These are phyloP conservation scores for Xylariaceae sp. DNA, from an alignment of 2,329 filamentous ascomycete species.

Conservation along the genomic window DNA sequence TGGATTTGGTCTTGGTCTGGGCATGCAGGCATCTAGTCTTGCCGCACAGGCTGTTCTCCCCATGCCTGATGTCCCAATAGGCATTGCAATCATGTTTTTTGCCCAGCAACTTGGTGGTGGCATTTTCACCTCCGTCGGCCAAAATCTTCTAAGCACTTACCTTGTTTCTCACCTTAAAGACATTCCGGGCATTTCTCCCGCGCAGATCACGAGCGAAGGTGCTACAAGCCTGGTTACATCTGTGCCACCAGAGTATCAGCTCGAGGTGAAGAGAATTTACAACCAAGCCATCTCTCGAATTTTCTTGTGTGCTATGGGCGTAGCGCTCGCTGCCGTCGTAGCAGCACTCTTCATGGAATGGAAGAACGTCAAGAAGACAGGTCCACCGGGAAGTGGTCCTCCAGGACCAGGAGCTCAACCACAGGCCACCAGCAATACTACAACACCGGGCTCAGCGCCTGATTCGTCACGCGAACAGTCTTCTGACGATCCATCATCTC, in stretches of 20 bases:
- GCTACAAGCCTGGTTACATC: slow-evolving; percentile 58
- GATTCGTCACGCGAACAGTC: slow-evolving; percentile 9
- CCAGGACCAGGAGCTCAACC: slow-evolving; percentile 3
- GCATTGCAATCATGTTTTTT: slow-evolving; percentile 53
- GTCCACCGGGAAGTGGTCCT: slow-evolving; percentile 20
- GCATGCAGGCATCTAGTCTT: slow-evolving; percentile 63
- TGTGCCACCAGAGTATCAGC: slow-evolving; percentile 52
- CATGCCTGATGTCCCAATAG: slow-evolving; percentile 51
- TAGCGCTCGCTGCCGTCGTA: slow-evolving; percentile 54
- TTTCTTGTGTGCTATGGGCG: slow-evolving; percentile 62
- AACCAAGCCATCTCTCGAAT: slow-evolving; percentile 59
- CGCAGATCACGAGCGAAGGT: slow-evolving; percentile 44
- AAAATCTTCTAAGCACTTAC: slow-evolving; percentile 48
- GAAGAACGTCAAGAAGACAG: slow-evolving; percentile 60
- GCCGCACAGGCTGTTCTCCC: slow-evolving; percentile 54
- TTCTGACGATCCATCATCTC: slow-evolving; percentile 3
- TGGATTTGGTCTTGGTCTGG: slow-evolving; percentile 64
- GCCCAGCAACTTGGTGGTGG: slow-evolving; percentile 54
- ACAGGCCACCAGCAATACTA: background rate
- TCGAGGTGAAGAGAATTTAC: slow-evolving; percentile 60
- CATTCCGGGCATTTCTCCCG: slow-evolving; percentile 44
- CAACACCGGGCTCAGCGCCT: background rate
- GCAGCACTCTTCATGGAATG: slow-evolving; percentile 62
- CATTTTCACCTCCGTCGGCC: slow-evolving; percentile 53
- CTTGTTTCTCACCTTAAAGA: slow-evolving; percentile 39